Conservation (phyloP, 2,329 filamentous ascomycete species). For the Neopestalotiopsis sp. region DNA sequence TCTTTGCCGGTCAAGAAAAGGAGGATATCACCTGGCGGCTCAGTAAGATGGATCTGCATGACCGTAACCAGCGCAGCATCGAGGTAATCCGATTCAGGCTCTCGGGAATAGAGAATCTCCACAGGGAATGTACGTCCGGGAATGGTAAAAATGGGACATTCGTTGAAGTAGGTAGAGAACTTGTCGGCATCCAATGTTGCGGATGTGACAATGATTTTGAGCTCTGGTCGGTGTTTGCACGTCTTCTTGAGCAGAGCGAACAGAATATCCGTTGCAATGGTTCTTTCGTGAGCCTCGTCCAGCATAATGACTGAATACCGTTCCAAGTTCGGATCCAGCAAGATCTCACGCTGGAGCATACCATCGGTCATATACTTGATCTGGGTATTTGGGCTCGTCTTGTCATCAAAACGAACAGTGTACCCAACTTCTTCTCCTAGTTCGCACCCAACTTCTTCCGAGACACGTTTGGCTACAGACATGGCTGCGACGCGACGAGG, state of each 20-base stretch:
- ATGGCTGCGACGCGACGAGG: conserved; percentile 96
- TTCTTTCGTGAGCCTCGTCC: conserved; percentile 97
- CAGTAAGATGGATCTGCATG: conserved; percentile 96
- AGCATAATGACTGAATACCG: conserved; percentile 97
- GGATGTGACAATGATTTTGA: conserved; percentile 96
- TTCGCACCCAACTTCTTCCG: conserved; percentile 91
- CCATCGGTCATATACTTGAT: conserved; percentile 99
- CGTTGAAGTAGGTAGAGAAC: conserved; percentile 94
- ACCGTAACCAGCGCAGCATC: conserved; percentile 94
- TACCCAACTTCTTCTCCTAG: conserved; percentile 95
- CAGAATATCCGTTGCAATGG: conserved; percentile 92
- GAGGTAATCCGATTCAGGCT: conserved; percentile 94
- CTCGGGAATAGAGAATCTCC: conserved; percentile 92
- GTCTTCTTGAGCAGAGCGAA: conserved; percentile 96
- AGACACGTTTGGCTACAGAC: conserved; percentile 95
- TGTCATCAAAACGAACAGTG: conserved; percentile 96
- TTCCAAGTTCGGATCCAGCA: conserved; percentile 87
- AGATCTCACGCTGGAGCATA: conserved; percentile 94
- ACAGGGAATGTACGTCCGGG: conserved; percentile 95
- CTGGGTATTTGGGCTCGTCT: conserved; percentile 82
- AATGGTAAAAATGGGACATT: conserved; percentile 95
- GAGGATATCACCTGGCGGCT: conserved; percentile 92
- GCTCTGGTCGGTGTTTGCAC: conserved; percentile 79
- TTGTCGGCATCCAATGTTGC: conserved; percentile 97
- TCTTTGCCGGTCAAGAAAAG: conserved; percentile 97